Base-by-base conservation (phyloP, 441 rosid species). In the Erodium texanum region DNA sequence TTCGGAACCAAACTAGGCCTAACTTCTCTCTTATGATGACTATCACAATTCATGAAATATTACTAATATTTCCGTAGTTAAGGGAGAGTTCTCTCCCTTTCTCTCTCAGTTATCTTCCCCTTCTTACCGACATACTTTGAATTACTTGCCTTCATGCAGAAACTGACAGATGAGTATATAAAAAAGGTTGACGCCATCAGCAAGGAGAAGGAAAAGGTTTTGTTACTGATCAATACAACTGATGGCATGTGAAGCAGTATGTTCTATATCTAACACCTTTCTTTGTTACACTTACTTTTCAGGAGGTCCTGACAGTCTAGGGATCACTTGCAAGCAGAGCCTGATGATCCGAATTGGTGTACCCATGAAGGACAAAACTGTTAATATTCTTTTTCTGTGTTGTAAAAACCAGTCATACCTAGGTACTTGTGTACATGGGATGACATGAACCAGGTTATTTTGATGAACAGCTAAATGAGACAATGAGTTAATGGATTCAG, bases 191-290 rank as follows among this genome's bases (percentile, higher is more conserved):
- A 93, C 18, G 67, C 76, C 66, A 48, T 87, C 41, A 80, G 41
- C 87, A 90, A 90, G 70, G 95, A 89, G 79, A 90, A 93, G 76
- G 98, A 87, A 78, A 85, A 87, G 96, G 97, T 32, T 93, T 86
- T 36, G 59, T 15, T 63, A 65, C 68, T 19, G 34, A 19, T 23
- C 58, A 65, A 48, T 58, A 19, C 29, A 71, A 62, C 54, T 41
- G 19, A 27, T 66, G 38, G 43, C 19, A 12, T 27, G 36, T 20
- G 23, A 29, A 10, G 11, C 24, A 50, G n/a, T n/a, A 50, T 15
- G 15, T 41, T 41, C 19, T 50, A 14, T 50, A 10, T 14, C 3
- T 41, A 41, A 41, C 50, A 41, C 15, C 56, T 50, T 16, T 50
- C 56, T 50, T 0, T 14, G 15, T 10, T 45, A 14, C 54, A 45